Base-by-base conservation (phyloP, 2,329 filamentous ascomycete genomes). In the Lecanoromycetidae sp. region DNA sequence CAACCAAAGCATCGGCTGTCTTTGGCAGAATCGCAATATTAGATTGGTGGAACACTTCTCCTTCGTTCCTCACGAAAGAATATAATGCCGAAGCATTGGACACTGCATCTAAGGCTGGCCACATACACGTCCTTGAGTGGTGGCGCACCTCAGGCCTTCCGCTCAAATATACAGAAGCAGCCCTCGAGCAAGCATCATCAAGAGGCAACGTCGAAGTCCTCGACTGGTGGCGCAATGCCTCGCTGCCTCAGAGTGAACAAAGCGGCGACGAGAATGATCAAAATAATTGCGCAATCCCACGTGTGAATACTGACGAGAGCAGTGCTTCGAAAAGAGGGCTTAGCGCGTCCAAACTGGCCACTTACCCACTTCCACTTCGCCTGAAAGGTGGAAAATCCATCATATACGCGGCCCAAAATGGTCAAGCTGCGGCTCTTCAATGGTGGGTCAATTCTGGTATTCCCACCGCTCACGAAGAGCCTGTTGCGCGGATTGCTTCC, bases 361-460 rank as follows among this genome's bases (percentile, higher is more conserved):
- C 27, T 13, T 22, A 33, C 12, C 12, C 26, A 20, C 61, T 66
- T 8, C 47, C 63, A 20, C 60, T 82, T 4, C 71, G 71, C 1
- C 71, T 93, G 12, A 87, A 88, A 56, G 84, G 88, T 0, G 88
- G 88, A 34, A 87, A 91, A 57, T 83, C 84, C 22, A 80, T 94
- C 15, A 76, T 88, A 5, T 82, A 82, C 54, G 88, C 88, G 0
- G 84, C 87, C 0, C 87, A 94, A 60, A 81, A 84, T 36, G 87
- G 87, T 19, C 82, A 82, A 56, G 75, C 80, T 3, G 77, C 81
- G 10, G 83, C 86, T 0, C 76, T 95, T 13, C 77, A 80, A 9
- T 95, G 88, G 85, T 94, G 88, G 87, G 82, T 87, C 55, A 75
- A 79, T 35, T 88, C 83, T 2, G 82, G 81, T 3, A 84, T 94